Conservation (phyloP, 2,329 filamentous ascomycete species). For the Exophiala viscosa region DNA sequence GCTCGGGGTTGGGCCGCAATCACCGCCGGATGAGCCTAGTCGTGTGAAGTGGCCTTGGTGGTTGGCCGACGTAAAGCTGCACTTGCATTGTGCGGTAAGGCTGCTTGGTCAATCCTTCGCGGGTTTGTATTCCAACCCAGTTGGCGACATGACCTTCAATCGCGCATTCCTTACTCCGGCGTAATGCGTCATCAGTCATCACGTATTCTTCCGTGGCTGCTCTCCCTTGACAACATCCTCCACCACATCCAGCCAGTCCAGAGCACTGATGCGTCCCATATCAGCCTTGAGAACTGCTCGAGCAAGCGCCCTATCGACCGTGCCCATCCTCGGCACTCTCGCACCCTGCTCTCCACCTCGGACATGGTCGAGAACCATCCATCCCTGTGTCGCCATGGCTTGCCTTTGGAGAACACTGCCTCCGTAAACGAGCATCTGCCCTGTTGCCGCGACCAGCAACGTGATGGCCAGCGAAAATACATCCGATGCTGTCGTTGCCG, state of each 20-base stretch:
- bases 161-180: background rate
- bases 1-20: no score
- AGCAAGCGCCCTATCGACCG: slow-evolving; percentile 39
- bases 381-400: slow-evolving; percentile 43
- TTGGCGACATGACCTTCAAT: no score
- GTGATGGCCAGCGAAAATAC: slow-evolving; percentile 47
- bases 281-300: slow-evolving; percentile 38
- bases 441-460: slow-evolving; percentile 43
- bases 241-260: slow-evolving; percentile 20
- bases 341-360: slow-evolving; percentile 36
- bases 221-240: slow-evolving; percentile 11
- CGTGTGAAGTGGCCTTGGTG: no score
- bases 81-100: no score
- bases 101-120: no score
- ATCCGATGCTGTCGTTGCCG: slow-evolving; percentile 40
- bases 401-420: slow-evolving; percentile 40
- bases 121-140: no score
- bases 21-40: no score
- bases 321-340: slow-evolving; percentile 40
- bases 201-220: background rate
- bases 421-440: slow-evolving; percentile 43
- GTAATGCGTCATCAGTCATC: slow-evolving; percentile 6
- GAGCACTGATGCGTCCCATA: slow-evolving; percentile 19
- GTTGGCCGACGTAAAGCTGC: no score
- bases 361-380: slow-evolving; percentile 41